Conservation (phyloP, 352 stramenopile genomes). For the Pythium sp. region DNA sequence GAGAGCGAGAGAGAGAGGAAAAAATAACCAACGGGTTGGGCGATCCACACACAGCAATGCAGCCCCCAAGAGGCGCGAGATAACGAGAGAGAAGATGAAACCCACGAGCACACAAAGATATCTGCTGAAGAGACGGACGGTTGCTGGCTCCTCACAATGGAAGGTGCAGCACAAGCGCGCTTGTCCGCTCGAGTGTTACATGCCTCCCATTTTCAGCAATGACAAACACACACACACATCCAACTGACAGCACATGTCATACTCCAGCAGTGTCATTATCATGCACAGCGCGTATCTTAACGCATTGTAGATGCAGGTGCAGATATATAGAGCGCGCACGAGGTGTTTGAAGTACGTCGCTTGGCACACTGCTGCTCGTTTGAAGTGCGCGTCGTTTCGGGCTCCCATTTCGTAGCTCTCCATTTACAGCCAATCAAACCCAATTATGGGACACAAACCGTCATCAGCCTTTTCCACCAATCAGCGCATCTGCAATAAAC, state of each 20-base stretch:
- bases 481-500: background rate
- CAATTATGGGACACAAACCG: background rate
- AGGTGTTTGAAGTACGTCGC: background rate
- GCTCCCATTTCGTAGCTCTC: background rate
- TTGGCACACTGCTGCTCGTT: background rate
- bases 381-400: background rate
- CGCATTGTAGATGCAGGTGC: background rate
- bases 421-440: constrained; percentile 9
- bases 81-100: background rate
- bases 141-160: background rate
- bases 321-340: background rate
- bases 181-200: background rate
- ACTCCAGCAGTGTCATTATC: background rate
- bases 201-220: background rate
- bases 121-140: background rate
- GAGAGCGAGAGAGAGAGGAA: background rate
- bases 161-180: background rate
- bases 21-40: constrained; percentile 2
- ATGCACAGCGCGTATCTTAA: background rate
- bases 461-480: background rate
- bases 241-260: no score
- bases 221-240: background rate
- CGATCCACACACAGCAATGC: background rate
- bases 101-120: background rate
- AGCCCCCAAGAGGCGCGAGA: background rate